These are phyloP conservation scores for Oxyria digyna DNA, from an alignment of 148 eudicot genomes.

Conservation along the genomic window DNA sequence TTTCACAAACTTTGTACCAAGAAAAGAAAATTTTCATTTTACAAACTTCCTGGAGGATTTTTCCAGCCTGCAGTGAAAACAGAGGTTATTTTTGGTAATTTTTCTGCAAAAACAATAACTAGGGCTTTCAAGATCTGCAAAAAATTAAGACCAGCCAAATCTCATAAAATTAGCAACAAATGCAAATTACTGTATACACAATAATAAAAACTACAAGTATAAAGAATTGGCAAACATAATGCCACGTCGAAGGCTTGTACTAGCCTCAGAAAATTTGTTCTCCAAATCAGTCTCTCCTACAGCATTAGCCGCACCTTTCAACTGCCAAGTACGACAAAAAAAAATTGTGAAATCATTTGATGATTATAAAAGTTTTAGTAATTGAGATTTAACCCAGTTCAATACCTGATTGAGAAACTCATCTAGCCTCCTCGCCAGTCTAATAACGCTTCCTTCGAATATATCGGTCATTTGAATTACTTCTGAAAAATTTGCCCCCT, in stretches of 20 bases:
- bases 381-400: not conserved
- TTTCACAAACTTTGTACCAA: too few relatives aligned
- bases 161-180: not conserved
- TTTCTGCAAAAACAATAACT: too few relatives aligned
- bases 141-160: not conserved
- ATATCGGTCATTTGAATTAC: constrained; percentile 98
- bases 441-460: constrained; percentile 89
- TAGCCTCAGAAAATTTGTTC: constrained; percentile 66
- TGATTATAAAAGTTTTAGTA: not conserved
- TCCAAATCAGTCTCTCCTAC: constrained; percentile 84
- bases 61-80: too few relatives aligned
- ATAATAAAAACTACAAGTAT: constrained; percentile 32
- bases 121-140: too few relatives aligned
- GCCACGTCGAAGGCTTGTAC: constrained; percentile 90
- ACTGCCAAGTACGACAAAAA: constrained; percentile 24
- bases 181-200: not conserved
- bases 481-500: constrained; percentile 86
- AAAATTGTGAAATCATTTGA: too few relatives aligned
- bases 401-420: constrained; percentile 90
- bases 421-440: constrained; percentile 90
- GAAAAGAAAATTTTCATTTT: too few relatives aligned
- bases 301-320: constrained; percentile 83
- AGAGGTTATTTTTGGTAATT: too few relatives aligned
- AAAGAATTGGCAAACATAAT: constrained; percentile 97
- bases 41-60: too few relatives aligned